Evolutionary conservation across 495 filamentous ascomycete species (phyloP).

Genomic region (Trichoderma orchidacearum): DNA sequence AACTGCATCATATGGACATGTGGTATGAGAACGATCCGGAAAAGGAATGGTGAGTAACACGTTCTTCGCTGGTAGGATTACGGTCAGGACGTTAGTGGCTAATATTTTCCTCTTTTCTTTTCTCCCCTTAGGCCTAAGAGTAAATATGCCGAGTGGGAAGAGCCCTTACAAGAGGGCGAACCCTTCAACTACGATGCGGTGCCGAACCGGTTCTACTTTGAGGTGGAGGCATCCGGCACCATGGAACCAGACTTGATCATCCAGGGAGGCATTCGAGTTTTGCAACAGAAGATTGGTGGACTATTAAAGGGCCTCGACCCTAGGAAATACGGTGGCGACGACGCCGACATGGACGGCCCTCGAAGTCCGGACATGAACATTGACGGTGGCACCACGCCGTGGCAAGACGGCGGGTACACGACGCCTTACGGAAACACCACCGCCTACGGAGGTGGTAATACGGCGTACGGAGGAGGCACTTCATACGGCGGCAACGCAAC

Average conservation of each 20-base stretch:
- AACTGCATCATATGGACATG: conserved; percentile 72
- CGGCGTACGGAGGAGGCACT: conserved; percentile 2
- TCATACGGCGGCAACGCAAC: conserved; percentile 51
- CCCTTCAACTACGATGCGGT: conserved; percentile 84
- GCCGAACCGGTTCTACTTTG: conserved; percentile 75
- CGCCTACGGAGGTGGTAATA: conserved; percentile 39
- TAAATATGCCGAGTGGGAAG: conserved; percentile 78
- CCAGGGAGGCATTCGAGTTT: conserved; percentile 72
- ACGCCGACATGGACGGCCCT: conserved; percentile 43
- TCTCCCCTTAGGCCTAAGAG: conserved; percentile 57
- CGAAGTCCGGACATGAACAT: conserved; percentile 47
- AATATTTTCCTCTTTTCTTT: conserved; percentile 1
- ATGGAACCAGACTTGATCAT: conserved; percentile 79
- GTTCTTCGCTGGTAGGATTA: not conserved
- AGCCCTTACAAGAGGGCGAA: conserved; percentile 63
- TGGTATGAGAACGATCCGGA: conserved; percentile 67
- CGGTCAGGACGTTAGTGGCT: not conserved
- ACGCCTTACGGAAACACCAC: conserved; percentile 56
- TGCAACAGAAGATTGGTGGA: conserved; percentile 67
- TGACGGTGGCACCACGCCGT: conserved; percentile 37
- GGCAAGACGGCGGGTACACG: conserved; percentile 53
- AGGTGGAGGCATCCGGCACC: conserved; percentile 79
- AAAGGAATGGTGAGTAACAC: conserved; percentile 68
- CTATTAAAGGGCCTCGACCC: conserved; percentile 1
- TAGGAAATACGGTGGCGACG: conserved; percentile 10